phyloP scores from a whole-genome alignment of 169 alveolate species.

The Toxoplasma gondii region DNA sequence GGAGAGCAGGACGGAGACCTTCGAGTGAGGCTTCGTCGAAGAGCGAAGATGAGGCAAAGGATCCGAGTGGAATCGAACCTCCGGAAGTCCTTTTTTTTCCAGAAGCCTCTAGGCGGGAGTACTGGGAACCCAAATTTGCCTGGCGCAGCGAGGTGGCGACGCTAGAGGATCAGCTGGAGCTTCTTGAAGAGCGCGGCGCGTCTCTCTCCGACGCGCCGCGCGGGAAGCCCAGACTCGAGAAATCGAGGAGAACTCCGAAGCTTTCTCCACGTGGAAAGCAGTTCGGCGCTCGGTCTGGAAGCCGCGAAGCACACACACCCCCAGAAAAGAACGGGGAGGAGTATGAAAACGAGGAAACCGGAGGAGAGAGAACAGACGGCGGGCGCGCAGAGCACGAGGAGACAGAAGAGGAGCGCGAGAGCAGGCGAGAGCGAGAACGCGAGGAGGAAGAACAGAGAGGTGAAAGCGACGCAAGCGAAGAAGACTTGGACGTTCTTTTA shows the following conservation, averaged over 20 bases:
- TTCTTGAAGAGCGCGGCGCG: background rate
- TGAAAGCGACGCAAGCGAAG: background rate
- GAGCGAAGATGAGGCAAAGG: background rate
- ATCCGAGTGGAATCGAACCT: constrained; percentile 24
- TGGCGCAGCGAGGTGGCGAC: constrained; percentile 12
- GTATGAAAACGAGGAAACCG: too few species aligned
- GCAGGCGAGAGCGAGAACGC: background rate
- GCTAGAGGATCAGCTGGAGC: constrained; percentile 24
- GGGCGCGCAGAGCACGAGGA: too few species aligned
- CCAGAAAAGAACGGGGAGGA: too few species aligned
- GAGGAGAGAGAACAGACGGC: too few species aligned
- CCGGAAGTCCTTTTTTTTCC: constrained; percentile 7
- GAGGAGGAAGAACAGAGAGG: background rate
- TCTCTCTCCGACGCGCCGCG: background rate
- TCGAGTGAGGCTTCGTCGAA: too few species aligned
- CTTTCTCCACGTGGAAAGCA: too few species aligned
- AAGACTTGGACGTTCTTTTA: background rate
- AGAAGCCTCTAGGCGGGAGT: background rate
- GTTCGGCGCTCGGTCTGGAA: too few species aligned
- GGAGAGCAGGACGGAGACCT: background rate
- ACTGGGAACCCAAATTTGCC: background rate
- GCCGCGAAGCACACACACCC: too few species aligned
- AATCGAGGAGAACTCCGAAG: too few species aligned
- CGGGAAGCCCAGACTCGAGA: background rate
- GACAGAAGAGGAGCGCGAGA: too few species aligned